These are phyloP conservation scores for Perkinsus olseni DNA, from an alignment of 169 alveolate species.

Conservation along the genomic window DNA sequence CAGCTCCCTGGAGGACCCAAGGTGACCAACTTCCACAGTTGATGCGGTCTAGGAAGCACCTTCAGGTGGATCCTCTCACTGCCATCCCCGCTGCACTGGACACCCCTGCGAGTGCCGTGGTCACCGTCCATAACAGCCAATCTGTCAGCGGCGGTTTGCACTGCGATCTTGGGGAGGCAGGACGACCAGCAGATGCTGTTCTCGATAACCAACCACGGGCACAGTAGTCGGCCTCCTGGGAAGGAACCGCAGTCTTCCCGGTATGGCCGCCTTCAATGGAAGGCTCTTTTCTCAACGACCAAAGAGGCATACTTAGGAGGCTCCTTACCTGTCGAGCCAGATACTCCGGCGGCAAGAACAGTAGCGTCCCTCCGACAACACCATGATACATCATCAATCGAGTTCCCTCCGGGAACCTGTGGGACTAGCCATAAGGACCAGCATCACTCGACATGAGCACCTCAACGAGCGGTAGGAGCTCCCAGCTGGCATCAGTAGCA, in stretches of 20 bases:
- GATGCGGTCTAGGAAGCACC: background rate
- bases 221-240: background rate
- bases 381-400: background rate
- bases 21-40: background rate
- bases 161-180: background rate
- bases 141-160: background rate
- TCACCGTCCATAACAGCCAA: background rate
- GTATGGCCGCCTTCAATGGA: no score
- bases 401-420: background rate
- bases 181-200: background rate
- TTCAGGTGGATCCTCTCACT: background rate
- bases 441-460: background rate
- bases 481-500: background rate
- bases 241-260: no score
- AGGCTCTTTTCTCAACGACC: no score
- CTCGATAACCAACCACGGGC: background rate
- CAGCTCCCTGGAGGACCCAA: background rate
- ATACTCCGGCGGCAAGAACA: background rate
- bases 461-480: background rate
- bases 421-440: no score
- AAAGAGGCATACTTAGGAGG: no score
- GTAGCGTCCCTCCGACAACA: background rate
- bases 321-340: background rate
- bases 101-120: background rate
- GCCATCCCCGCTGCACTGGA: background rate